A percentile compares a stretch with the other conserved stretches of the same genome.
Conservation (phyloP, 768 basidiomycete genomes). For the Nevesoporus exiguus region DNA sequence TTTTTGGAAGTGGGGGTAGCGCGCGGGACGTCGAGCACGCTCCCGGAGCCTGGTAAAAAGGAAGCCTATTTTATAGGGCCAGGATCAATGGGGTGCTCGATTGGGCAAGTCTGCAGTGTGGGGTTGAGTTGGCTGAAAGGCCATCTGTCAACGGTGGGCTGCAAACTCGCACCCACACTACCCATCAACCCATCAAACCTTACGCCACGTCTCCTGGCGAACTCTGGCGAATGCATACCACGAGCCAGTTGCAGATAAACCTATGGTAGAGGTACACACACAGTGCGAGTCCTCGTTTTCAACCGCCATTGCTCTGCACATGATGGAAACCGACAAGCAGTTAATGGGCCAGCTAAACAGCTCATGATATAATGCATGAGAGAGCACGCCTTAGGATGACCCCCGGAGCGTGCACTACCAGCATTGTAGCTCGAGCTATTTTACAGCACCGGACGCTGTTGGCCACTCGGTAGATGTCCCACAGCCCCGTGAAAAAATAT, state of each 20-base stretch:
- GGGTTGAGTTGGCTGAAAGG: not conserved
- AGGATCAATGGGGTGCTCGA: constrained; percentile 1
- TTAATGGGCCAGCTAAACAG: constrained; percentile 1
- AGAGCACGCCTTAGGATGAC: not conserved
- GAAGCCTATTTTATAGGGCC: not conserved
- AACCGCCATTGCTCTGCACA: not conserved
- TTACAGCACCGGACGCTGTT: too few relatives aligned
- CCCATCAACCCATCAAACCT: not conserved
- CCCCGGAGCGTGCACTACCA: not conserved
- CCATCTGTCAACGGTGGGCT: not conserved
- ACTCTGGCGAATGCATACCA: not conserved
- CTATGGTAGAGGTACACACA: not conserved
- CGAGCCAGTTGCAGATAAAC: not conserved
- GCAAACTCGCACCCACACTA: not conserved
- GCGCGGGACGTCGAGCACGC: constrained; percentile 3
- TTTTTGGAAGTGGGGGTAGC: not conserved
- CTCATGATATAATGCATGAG: constrained; percentile 12
- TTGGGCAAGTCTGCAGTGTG: not conserved
- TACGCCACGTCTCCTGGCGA: not conserved
- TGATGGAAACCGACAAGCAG: not conserved
- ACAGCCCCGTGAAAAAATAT: too few relatives aligned
- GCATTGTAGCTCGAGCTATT: constrained; percentile 17
- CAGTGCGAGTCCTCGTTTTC: too few relatives aligned
- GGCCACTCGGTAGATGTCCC: too few relatives aligned
- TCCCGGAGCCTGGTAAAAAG: too few relatives aligned